Evolutionary conservation across 2,329 filamentous ascomycete genomes (phyloP).

Genomic region (Neocucurbitaria cava): DNA sequence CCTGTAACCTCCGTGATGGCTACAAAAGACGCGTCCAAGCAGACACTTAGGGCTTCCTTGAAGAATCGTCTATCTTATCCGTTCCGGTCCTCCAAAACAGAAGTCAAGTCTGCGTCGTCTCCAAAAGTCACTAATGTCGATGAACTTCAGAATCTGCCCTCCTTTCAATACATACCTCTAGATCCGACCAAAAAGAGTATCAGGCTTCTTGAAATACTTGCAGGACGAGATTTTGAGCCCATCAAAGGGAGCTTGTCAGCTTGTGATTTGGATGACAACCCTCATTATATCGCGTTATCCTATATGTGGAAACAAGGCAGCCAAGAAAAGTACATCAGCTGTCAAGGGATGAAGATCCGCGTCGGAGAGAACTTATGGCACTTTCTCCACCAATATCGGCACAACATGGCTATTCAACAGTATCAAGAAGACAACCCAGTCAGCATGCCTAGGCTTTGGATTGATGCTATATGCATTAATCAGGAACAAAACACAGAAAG

Average conservation of each 20-base stretch:
- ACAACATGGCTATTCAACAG: constrained; percentile 3
- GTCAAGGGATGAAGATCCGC: constrained; percentile 8
- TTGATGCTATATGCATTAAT: constrained; percentile 22
- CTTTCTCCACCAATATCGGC: constrained; percentile 20
- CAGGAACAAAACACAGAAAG: constrained; percentile 18
- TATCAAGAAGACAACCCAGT: constrained; percentile 5
- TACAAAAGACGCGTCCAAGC: neutral
- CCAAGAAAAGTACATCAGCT: constrained; percentile 4
- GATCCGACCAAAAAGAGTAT: constrained; percentile 9
- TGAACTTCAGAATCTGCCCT: neutral
- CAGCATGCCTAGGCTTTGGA: constrained; percentile 9
- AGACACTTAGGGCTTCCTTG: constrained; percentile 1
- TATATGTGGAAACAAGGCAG: constrained; percentile 24
- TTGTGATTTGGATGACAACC: constrained; percentile 16
- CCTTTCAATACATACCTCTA: constrained; percentile 10
- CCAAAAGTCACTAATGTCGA: neutral
- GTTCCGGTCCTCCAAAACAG: constrained; percentile 4
- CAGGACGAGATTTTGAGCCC: constrained; percentile 6
- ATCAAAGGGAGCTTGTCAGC: constrained; percentile 1
- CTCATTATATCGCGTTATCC: constrained; percentile 18
- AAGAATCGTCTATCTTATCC: constrained; percentile 9
- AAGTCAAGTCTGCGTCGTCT: constrained; percentile 4
- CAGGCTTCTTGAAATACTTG: constrained; percentile 12
- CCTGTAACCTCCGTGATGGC: neutral
- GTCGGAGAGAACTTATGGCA: constrained; percentile 20